These are phyloP conservation scores for Solanum hybrid DNA, from an alignment of 305 asterid species.

Conservation along the genomic window DNA sequence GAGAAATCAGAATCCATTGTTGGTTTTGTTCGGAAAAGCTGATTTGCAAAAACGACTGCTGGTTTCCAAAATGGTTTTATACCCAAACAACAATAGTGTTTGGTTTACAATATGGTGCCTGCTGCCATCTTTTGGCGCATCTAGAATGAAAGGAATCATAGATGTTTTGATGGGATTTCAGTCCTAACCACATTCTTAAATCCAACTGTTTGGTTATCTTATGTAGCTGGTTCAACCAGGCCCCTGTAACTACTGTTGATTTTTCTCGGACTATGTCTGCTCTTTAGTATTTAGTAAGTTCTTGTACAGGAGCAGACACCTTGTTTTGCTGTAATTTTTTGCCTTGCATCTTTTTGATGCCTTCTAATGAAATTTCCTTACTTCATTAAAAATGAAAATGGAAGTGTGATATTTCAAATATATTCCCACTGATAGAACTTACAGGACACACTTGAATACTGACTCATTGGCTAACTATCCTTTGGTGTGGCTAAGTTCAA, in stretches of 20 bases:
- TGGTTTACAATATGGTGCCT: background rate
- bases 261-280: background rate
- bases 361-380: background rate
- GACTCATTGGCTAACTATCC: background rate
- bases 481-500: background rate
- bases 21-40: background rate
- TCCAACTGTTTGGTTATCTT: background rate
- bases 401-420: background rate
- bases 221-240: background rate
- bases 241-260: background rate
- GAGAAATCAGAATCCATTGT: background rate
- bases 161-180: background rate
- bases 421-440: background rate
- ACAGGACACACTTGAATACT: background rate
- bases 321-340: background rate
- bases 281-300: background rate
- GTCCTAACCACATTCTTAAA: background rate
- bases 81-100: background rate
- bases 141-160: background rate
- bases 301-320: background rate
- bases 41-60: background rate
- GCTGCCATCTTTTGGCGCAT: background rate
- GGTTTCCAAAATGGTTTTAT: background rate
- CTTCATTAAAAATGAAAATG: background rate
- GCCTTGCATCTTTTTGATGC: background rate